Evolutionary conservation across 2,329 filamentous ascomycete genomes (phyloP).

Genomic region (Talaromyces sp.): DNA sequence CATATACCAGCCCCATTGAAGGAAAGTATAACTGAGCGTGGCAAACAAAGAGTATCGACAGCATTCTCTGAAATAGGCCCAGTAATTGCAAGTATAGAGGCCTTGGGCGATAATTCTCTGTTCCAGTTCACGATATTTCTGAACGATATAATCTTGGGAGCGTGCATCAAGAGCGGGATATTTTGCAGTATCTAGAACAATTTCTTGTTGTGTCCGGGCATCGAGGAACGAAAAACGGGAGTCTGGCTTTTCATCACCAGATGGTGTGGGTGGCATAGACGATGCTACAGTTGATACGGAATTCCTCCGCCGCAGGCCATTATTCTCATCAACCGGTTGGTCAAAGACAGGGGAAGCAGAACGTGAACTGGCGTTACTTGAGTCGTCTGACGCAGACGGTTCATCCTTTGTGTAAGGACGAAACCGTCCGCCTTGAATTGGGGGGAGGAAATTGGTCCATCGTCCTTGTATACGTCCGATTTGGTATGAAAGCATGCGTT

Average conservation of each 20-base stretch:
- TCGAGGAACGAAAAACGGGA: slow-evolving; percentile 61
- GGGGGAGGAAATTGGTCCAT: slow-evolving; percentile 85
- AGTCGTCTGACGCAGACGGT: slow-evolving; percentile 38
- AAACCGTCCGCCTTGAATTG: slow-evolving; percentile 84
- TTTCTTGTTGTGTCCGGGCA: slow-evolving; percentile 66
- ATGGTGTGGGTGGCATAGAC: slow-evolving; percentile 25
- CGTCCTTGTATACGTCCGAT: slow-evolving; percentile 74
- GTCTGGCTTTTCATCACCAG: slow-evolving; percentile 23
- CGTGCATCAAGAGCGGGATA: slow-evolving; percentile 72
- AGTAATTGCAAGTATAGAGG: slow-evolving; percentile 80
- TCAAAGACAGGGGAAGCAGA: slow-evolving; percentile 57
- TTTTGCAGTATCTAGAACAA: slow-evolving; percentile 68
- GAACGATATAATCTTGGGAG: slow-evolving; percentile 70
- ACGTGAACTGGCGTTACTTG: slow-evolving; percentile 52
- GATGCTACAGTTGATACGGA: slow-evolving; percentile 24
- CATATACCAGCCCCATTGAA: slow-evolving; percentile 62
- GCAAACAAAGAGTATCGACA: slow-evolving; percentile 68
- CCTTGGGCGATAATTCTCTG: slow-evolving; percentile 66
- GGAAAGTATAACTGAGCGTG: slow-evolving; percentile 53
- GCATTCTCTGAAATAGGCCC: slow-evolving; percentile 69
- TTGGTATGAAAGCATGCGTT: slow-evolving; percentile 73
- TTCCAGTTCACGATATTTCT: slow-evolving; percentile 76
- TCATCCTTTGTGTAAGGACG: slow-evolving; percentile 47
- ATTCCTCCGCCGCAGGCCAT: slow-evolving; percentile 34
- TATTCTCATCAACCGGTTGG: slow-evolving; percentile 38